Conservation (phyloP, 2,329 filamentous ascomycete genomes). For the Pyricularia grisea region DNA sequence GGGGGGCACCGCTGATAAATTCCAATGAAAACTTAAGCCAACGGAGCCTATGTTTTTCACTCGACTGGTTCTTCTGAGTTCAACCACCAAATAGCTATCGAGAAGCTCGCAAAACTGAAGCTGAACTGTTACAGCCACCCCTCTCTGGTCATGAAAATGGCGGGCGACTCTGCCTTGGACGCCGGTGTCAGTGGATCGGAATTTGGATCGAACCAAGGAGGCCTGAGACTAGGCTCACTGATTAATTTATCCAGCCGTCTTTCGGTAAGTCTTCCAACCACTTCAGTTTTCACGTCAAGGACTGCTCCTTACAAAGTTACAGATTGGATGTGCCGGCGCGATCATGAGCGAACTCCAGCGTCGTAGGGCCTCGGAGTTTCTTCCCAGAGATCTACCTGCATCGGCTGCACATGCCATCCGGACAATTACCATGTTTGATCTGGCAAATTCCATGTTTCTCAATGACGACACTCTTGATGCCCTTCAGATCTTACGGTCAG, state of each 20-base stretch:
- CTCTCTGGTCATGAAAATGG: conserved; percentile 48
- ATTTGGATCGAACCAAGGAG: conserved; percentile 40
- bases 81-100: conserved; percentile 53
- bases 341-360: conserved; percentile 71
- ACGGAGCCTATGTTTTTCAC: conserved; percentile 46
- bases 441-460: conserved; percentile 62
- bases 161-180: conserved; percentile 11
- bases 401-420: conserved; percentile 49
- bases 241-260: conserved; percentile 66
- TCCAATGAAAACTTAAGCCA: not conserved
- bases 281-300: not conserved
- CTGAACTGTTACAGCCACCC: conserved; percentile 37
- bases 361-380: conserved; percentile 50
- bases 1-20: not conserved
- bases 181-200: conserved; percentile 29
- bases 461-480: conserved; percentile 72
- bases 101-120: conserved; percentile 52
- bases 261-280: conserved; percentile 39
- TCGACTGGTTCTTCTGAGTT: conserved; percentile 66
- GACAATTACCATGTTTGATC: conserved; percentile 64
- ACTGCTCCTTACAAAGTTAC: conserved; percentile 1
- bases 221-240: conserved; percentile 56
- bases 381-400: conserved; percentile 48
- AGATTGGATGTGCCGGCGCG: conserved; percentile 80
- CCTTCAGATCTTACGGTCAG: conserved; percentile 75